phyloP scores from a whole-genome alignment of 2,329 filamentous ascomycete species.

The Hypoxylon sp. region DNA sequence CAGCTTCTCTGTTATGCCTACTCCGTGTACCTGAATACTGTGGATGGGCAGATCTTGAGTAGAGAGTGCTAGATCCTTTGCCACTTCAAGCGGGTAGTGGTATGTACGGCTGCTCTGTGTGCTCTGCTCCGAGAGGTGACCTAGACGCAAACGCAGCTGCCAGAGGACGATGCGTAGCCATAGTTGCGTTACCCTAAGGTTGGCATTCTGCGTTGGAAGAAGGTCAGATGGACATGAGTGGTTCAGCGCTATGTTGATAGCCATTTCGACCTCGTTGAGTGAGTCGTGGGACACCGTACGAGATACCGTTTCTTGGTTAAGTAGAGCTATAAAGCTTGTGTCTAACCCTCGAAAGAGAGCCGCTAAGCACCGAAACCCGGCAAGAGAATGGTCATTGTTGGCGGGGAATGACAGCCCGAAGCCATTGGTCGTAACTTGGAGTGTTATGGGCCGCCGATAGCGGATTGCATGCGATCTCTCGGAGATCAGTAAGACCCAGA shows the following conservation, averaged over 20 bases:
- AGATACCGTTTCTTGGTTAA: conserved; percentile 58
- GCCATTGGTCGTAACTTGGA: conserved; percentile 59
- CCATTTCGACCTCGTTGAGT: conserved; percentile 56
- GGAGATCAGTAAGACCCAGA: conserved; percentile 62
- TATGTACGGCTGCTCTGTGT: conserved; percentile 56
- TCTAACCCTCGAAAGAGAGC: conserved; percentile 61
- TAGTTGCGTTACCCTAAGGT: conserved; percentile 61
- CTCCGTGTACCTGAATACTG: conserved; percentile 61
- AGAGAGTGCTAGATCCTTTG: conserved; percentile 58
- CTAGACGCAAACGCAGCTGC: conserved; percentile 61
- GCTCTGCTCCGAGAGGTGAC: conserved; percentile 55
- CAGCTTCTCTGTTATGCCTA: conserved; percentile 63
- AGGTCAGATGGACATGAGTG: conserved; percentile 51
- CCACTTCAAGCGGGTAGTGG: conserved; percentile 61
- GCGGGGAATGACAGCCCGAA: conserved; percentile 48
- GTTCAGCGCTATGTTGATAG: conserved; percentile 57
- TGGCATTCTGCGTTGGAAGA: conserved; percentile 62
- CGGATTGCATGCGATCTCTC: conserved; percentile 63
- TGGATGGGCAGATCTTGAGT: conserved; percentile 58
- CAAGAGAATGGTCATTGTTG: conserved; percentile 53
- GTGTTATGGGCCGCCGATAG: conserved; percentile 61
- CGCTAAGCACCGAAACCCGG: conserved; percentile 59
- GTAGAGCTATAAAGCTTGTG: conserved; percentile 59
- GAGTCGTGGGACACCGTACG: conserved; percentile 53
- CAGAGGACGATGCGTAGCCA: conserved; percentile 63